Percentiles rank a stretch among this genome's conserved stretches.
Evolutionary conservation across 331 rosid species (phyloP).

Genomic region (Pyracantha coccinea): DNA sequence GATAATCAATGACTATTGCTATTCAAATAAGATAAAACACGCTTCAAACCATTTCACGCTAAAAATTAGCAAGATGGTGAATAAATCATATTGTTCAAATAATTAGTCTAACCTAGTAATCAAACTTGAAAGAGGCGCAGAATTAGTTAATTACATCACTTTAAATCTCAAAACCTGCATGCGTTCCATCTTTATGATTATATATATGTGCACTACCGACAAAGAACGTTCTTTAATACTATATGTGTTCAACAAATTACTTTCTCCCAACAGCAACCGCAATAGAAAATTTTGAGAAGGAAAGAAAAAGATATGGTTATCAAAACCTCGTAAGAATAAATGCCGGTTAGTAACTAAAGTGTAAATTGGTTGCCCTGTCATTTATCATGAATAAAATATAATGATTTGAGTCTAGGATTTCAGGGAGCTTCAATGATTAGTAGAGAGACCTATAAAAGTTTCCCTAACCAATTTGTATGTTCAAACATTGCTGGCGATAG

Average conservation of each 20-base stretch:
- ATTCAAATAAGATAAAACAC: not conserved
- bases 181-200: not conserved
- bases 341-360: conserved; percentile 18
- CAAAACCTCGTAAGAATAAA: conserved; percentile 9
- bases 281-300: not conserved
- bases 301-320: conserved; percentile 19
- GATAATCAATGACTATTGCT: not conserved
- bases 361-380: conserved; percentile 23
- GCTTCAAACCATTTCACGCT: not conserved
- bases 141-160: not conserved
- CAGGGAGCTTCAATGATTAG: conserved; percentile 45
- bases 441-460: conserved; percentile 36
- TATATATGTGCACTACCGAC: no score
- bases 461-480: conserved; percentile 38
- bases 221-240: not conserved
- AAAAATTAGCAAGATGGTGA: no score
- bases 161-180: not conserved
- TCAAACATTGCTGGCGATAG: conserved; percentile 22
- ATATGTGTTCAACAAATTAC: conserved; percentile 4
- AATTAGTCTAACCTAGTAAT: not conserved
- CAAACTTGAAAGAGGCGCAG: not conserved
- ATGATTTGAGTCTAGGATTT: conserved; percentile 50
- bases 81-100: no score
- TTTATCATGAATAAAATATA: conserved; percentile 13
- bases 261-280: not conserved